Percentiles rank a stretch among this genome's conserved stretches.
Evolutionary conservation across 805 yeast species (phyloP).

Genomic region (Monosporozyma unispora): DNA sequence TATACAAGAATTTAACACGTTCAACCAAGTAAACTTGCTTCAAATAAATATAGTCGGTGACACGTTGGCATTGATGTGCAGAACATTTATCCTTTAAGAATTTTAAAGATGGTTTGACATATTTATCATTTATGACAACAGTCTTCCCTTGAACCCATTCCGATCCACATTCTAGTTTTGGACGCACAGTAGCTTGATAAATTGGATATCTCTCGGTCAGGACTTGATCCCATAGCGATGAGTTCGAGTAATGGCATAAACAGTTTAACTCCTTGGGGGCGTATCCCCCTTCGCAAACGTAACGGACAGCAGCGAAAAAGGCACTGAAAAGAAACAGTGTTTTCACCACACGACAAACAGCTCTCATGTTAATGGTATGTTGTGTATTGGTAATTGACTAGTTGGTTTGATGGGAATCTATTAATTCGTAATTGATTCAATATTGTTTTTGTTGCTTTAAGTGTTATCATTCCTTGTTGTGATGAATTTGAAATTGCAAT

Average conservation of each 20-base stretch:
- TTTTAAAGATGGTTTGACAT: background rate
- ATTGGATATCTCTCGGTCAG: background rate
- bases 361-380: background rate
- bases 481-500: background rate
- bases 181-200: background rate
- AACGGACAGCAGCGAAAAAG: background rate
- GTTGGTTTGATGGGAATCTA: too few species aligned
- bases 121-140: background rate
- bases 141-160: background rate
- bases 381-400: background rate
- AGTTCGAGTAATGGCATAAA: background rate
- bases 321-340: background rate
- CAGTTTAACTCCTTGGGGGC: background rate
- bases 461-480: background rate
- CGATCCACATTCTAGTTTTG: background rate
- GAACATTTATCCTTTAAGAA: background rate
- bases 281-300: background rate
- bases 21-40: background rate
- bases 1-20: conserved; percentile 7
- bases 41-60: background rate
- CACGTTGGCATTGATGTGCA: background rate
- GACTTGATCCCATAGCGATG: background rate
- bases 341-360: background rate
- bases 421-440: too few species aligned
- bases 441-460: too few species aligned